Conservation (phyloP, 805 yeast genomes). For the Candida qinlingensis region DNA sequence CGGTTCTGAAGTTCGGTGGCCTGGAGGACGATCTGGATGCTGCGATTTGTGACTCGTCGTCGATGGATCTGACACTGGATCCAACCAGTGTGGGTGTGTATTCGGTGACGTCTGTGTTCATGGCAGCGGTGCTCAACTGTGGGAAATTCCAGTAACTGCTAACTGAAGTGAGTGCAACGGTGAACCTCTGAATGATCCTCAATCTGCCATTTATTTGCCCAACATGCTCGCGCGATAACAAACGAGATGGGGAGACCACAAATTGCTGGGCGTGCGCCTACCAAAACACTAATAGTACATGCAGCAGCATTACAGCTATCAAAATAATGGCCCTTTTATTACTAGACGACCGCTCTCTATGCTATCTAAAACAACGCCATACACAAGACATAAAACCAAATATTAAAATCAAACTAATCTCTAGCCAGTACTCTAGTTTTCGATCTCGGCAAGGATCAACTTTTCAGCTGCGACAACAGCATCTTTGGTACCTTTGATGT, state of each 20-base stretch:
- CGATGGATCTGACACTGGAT: constrained; percentile 19
- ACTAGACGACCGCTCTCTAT: too few species aligned
- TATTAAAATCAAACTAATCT: too few species aligned
- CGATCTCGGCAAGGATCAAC: constrained; percentile 22
- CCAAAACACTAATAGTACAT: not conserved
- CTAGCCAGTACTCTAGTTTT: constrained; percentile 3
- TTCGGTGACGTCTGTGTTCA: not conserved
- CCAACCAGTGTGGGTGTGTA: constrained; percentile 21
- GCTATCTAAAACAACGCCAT: too few species aligned
- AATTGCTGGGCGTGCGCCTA: not conserved
- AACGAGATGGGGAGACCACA: not conserved
- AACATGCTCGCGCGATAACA: not conserved
- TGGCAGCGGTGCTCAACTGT: not conserved
- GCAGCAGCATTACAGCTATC: too few species aligned
- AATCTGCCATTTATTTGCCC: too few species aligned
- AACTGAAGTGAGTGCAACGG: too few species aligned
- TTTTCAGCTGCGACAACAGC: constrained; percentile 48
- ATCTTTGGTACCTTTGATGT: constrained; percentile 54
- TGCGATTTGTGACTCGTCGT: constrained; percentile 8
- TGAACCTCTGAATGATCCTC: too few species aligned
- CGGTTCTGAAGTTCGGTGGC: constrained; percentile 3
- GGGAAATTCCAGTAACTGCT: not conserved
- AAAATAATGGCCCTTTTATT: too few species aligned
- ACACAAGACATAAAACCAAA: too few species aligned
- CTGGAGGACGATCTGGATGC: constrained; percentile 16